These are phyloP conservation scores for Ambrosiella cleistominuta DNA, from an alignment of 2,329 filamentous ascomycete species.

Conservation along the genomic window DNA sequence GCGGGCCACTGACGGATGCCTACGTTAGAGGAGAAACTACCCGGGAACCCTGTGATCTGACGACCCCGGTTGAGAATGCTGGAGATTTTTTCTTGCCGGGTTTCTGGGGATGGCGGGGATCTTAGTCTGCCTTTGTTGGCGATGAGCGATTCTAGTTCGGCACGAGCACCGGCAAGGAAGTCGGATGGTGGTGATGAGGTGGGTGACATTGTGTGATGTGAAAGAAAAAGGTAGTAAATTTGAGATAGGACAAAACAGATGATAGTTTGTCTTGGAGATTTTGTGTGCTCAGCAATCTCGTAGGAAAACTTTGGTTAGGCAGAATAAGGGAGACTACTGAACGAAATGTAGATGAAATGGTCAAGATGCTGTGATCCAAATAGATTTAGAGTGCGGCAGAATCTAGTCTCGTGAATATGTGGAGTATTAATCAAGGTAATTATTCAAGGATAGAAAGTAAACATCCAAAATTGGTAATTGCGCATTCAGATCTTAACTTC, in stretches of 20 bases:
- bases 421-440: too few relatives aligned
- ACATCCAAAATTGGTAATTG: too few relatives aligned
- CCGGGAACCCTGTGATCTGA: conserved; percentile 10
- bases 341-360: too few relatives aligned
- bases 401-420: too few relatives aligned
- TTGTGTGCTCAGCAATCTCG: too few relatives aligned
- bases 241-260: neutral
- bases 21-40: conserved; percentile 13
- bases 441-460: too few relatives aligned
- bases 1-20: conserved; percentile 11
- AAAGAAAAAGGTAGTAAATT: neutral
- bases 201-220: neutral
- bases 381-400: too few relatives aligned
- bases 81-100: neutral
- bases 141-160: conserved; percentile 6
- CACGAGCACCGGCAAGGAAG: conserved; percentile 9
- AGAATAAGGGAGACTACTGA: too few relatives aligned
- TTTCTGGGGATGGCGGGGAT: neutral
- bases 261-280: neutral
- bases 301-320: too few relatives aligned
- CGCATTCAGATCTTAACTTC: too few relatives aligned
- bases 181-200: neutral
- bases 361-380: too few relatives aligned
- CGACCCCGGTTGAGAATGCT: conserved; percentile 12
- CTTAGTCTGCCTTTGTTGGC: neutral